Base-by-base conservation (phyloP, 805 yeast genomes). In the Zygotorulaspora chibaensis region DNA sequence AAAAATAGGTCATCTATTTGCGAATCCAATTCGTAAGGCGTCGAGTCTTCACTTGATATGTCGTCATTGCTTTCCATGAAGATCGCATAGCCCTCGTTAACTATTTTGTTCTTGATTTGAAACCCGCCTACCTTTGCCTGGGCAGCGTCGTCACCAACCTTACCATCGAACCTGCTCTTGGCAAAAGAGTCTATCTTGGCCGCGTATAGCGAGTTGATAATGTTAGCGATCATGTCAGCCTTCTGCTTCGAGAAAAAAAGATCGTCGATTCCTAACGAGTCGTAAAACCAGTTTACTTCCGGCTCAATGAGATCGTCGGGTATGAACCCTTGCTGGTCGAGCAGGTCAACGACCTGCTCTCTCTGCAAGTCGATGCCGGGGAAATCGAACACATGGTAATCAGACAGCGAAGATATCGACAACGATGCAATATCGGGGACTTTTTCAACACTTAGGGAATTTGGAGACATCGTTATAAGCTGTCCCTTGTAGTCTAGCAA, bases 161-260 rank as follows among this genome's bases (percentile, higher is more conserved):
- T 36, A 17, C 52, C 48, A 62, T 68, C 54, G 61, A 73, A 71
- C 46, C 70, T 77, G 40, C 82, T 75, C 51, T 77, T 69, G 3
- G 93, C 84, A 62, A 76, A 87, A 7, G 96, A 95, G 56, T 91
- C 93, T 43, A 93, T 77, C 65, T 93, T 93, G 46, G 97, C 90
- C 28, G 96, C 87, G 68, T 91, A 91, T 44, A 91, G 73, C 8
- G 96, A 85, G 60, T 85, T 85, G 56, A 91, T 87, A 61, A 90
- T 89, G 44, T 83, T 77, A 13, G 87, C 90, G 54, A 91, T 85
- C 50, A 83, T 86, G 43, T 76, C 80, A 11, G 90, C 84, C 4
- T 86, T 72, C 62, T 91, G 96, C 52, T 84, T 80, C 35, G 93
- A 93, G 63, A 91, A 90, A 67, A 86, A 91, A 26, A 87, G 83